Evolutionary conservation across 495 filamentous ascomycete species (phyloP).

Genomic region (Hypoxylon cercidicola): DNA sequence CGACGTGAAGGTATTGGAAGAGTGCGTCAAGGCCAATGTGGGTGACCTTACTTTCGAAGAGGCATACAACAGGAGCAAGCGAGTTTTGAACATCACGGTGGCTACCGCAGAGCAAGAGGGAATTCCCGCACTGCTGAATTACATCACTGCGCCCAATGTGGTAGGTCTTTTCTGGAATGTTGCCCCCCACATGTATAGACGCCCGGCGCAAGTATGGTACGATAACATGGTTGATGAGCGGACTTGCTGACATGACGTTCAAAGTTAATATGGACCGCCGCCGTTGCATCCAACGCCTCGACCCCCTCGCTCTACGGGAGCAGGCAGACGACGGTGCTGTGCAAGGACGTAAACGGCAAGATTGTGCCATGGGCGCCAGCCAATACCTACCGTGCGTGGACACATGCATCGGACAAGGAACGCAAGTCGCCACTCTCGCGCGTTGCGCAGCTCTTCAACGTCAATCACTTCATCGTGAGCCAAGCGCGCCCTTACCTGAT

Average conservation of each 20-base stretch:
- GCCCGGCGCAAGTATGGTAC: neutral
- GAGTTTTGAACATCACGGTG: constrained; percentile 92
- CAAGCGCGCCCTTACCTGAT: constrained; percentile 82
- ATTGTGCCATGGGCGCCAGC: constrained; percentile 83
- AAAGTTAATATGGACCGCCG: constrained; percentile 91
- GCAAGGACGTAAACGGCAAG: constrained; percentile 81
- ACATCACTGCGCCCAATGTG: constrained; percentile 93
- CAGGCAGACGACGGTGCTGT: constrained; percentile 74
- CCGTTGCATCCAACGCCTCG: constrained; percentile 89
- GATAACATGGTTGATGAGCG: neutral
- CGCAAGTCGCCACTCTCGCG: constrained; percentile 83
- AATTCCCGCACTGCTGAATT: constrained; percentile 87
- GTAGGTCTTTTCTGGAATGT: constrained; percentile 60
- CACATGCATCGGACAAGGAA: constrained; percentile 73
- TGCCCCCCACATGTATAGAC: neutral
- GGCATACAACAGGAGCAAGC: constrained; percentile 85
- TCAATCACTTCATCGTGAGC: constrained; percentile 86
- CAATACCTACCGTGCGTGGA: constrained; percentile 75
- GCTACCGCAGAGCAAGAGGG: constrained; percentile 77
- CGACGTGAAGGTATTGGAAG: constrained; percentile 82
- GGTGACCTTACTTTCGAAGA: constrained; percentile 95
- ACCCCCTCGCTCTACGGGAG: constrained; percentile 69
- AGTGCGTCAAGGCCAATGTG: constrained; percentile 85
- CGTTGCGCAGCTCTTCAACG: constrained; percentile 92
- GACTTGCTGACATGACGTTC: constrained; percentile 23